A percentile compares a stretch with the other conserved stretches of the same genome.
Evolutionary conservation across 805 yeast species (phyloP).

Genomic region (Candida qinlingensis): DNA sequence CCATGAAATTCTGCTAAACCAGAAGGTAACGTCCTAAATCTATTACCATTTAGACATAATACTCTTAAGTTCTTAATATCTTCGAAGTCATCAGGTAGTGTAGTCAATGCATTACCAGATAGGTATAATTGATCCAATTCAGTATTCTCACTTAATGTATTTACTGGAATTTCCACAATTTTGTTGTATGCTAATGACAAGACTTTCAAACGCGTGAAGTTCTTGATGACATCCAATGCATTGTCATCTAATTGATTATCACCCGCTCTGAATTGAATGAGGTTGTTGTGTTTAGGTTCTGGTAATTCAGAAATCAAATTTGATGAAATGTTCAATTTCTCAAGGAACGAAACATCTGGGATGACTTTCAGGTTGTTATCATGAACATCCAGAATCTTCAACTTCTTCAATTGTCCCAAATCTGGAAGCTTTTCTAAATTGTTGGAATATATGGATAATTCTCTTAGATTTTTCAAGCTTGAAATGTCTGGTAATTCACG

Average conservation of each 20-base stretch:
- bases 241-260: slow-evolving; percentile 83
- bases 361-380: slow-evolving; percentile 72
- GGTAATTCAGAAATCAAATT: slow-evolving; percentile 39
- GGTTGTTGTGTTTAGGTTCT: slow-evolving; percentile 37
- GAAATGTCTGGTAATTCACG: slow-evolving; percentile 73
- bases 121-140: slow-evolving; percentile 61
- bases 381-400: slow-evolving; percentile 73
- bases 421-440: slow-evolving; percentile 68
- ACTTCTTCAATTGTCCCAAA: slow-evolving; percentile 52
- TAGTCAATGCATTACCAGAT: slow-evolving; percentile 76
- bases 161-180: slow-evolving; percentile 72
- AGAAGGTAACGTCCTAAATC: slow-evolving; percentile 80
- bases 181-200: slow-evolving; percentile 84
- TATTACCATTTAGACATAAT: slow-evolving; percentile 75
- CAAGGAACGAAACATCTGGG: slow-evolving; percentile 39
- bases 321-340: slow-evolving; percentile 64
- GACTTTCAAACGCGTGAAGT: slow-evolving; percentile 49
- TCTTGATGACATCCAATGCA: slow-evolving; percentile 61
- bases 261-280: slow-evolving; percentile 58
- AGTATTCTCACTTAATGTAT: slow-evolving; percentile 55
- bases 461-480: slow-evolving; percentile 49
- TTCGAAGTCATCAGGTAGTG: slow-evolving; percentile 81
- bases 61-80: slow-evolving; percentile 50
- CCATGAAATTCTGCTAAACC: slow-evolving; percentile 68
- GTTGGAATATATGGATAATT: slow-evolving; percentile 68